Percentiles rank a stretch among this genome's conserved stretches.
These are phyloP conservation scores for Sugiyamaella pinicola DNA, from an alignment of 1,139 yeast genomes.

Conservation along the genomic window DNA sequence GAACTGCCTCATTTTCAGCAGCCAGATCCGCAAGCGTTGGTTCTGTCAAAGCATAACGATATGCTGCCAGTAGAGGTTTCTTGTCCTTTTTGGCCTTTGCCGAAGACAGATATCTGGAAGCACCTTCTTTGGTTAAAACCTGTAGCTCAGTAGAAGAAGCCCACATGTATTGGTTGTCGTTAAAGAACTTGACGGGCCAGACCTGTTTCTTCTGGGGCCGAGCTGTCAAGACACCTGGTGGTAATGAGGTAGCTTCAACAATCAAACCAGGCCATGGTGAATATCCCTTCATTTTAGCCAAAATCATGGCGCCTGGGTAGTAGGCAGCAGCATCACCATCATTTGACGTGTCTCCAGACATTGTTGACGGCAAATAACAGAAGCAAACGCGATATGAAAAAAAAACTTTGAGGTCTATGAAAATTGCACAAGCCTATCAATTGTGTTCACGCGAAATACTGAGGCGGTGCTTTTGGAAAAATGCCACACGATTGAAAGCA, in stretches of 20 bases:
- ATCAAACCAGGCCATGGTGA: slow-evolving; percentile 48
- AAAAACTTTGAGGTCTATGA: too few relatives aligned
- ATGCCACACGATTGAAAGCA: too few relatives aligned
- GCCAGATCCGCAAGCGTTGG: slow-evolving; percentile 37
- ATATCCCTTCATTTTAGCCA: slow-evolving; percentile 44
- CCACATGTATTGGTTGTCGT: slow-evolving; percentile 41
- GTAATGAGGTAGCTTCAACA: slow-evolving; percentile 29
- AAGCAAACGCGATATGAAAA: background rate
- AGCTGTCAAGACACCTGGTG: slow-evolving; percentile 32
- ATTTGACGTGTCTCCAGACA: slow-evolving; percentile 11
- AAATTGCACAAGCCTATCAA: too few relatives aligned
- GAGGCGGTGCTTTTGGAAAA: too few relatives aligned
- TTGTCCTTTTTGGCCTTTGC: slow-evolving; percentile 38
- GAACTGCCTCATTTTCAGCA: slow-evolving; percentile 11
- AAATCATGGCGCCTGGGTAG: slow-evolving; percentile 41
- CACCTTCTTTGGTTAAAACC: slow-evolving; percentile 37
- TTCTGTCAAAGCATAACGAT: slow-evolving; percentile 48
- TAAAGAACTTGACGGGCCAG: slow-evolving; percentile 44
- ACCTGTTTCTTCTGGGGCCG: slow-evolving; percentile 33
- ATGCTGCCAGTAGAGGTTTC: slow-evolving; percentile 53
- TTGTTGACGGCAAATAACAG: background rate
- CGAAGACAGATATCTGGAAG: slow-evolving; percentile 29
- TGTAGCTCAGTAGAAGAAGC: slow-evolving; percentile 38
- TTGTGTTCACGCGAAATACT: too few relatives aligned
- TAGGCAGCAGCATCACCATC: slow-evolving; percentile 9